Evolutionary conservation across 768 basidiomycete genomes (phyloP).

Genomic region (Cystofilobasidium capitatum): DNA sequence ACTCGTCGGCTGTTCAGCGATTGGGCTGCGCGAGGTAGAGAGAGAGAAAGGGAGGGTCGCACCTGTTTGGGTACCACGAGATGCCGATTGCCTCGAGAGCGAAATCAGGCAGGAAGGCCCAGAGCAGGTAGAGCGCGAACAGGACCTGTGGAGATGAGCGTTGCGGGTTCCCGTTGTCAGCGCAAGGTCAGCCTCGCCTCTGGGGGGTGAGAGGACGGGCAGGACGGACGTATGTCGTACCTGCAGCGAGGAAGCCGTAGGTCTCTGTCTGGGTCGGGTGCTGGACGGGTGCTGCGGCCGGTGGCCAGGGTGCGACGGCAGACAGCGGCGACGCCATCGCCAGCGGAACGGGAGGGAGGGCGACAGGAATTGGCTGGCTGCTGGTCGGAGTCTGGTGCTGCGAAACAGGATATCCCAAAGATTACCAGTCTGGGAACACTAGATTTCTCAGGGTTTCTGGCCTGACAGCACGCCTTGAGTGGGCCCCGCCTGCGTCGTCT

Average conservation of each 20-base stretch:
- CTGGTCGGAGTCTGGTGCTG: no score
- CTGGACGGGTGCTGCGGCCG: constrained; percentile 9
- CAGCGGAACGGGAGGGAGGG: not conserved
- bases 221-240: constrained; percentile 33
- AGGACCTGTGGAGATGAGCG: not conserved
- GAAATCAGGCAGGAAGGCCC: constrained; percentile 34
- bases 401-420: no score
- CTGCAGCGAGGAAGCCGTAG: constrained; percentile 36
- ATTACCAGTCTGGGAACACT: no score
- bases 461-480: no score
- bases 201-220: not conserved
- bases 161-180: not conserved
- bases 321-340: constrained; percentile 26
- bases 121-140: constrained; percentile 30
- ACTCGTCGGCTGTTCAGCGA: not conserved
- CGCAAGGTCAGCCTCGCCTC: not conserved
- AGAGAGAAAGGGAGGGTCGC: not conserved
- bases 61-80: constrained; percentile 38
- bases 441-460: no score
- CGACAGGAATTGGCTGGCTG: no score
- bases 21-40: not conserved
- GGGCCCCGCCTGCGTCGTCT: no score
- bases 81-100: constrained; percentile 30
- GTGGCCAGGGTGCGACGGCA: constrained; percentile 37
- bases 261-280: constrained; percentile 34